A percentile compares a stretch with the other conserved stretches of the same genome.
These are phyloP conservation scores for Cinnamomum micranthum DNA, from an alignment of 164 flowering plant genomes.

Conservation along the genomic window DNA sequence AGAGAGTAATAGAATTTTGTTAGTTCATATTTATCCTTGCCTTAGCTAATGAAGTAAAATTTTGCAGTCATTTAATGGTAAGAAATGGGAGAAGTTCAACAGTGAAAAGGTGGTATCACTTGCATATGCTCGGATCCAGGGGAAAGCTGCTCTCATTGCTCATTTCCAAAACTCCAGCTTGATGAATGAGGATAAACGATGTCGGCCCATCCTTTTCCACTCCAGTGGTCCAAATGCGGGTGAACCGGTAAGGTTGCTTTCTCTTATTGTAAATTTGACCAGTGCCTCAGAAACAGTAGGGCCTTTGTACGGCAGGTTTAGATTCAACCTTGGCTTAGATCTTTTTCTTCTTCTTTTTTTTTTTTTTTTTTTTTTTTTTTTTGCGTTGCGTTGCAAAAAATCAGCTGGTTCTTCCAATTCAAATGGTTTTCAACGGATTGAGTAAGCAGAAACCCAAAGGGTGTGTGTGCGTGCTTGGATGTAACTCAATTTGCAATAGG, in stretches of 20 bases:
- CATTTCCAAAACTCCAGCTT: slow-evolving; percentile 93
- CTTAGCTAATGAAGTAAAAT: background rate
- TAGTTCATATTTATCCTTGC: background rate
- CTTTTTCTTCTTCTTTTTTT: background rate
- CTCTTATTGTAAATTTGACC: background rate
- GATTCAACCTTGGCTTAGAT: background rate
- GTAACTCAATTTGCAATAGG: too few relatives aligned
- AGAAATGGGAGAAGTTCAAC: slow-evolving; percentile 93
- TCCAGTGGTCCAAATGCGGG: slow-evolving; percentile 94
- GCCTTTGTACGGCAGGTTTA: background rate
- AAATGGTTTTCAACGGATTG: background rate
- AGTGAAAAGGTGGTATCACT: slow-evolving; percentile 89
- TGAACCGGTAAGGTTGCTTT: slow-evolving; percentile 48
- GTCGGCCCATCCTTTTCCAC: slow-evolving; percentile 85
- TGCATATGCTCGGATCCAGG: slow-evolving; percentile 89
- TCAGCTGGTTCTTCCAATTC: background rate
- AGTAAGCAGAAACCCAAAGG: too few relatives aligned
- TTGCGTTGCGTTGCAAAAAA: background rate
- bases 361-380: background rate
- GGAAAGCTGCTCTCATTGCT: slow-evolving; percentile 76
- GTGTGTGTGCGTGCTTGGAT: too few relatives aligned
- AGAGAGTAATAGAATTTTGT: too few relatives aligned
- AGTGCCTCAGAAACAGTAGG: background rate
- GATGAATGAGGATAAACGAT: slow-evolving; percentile 94
- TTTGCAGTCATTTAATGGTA: slow-evolving; percentile 75